Base-by-base conservation (phyloP, 768 basidiomycete species). In the Trametes villosa region DNA sequence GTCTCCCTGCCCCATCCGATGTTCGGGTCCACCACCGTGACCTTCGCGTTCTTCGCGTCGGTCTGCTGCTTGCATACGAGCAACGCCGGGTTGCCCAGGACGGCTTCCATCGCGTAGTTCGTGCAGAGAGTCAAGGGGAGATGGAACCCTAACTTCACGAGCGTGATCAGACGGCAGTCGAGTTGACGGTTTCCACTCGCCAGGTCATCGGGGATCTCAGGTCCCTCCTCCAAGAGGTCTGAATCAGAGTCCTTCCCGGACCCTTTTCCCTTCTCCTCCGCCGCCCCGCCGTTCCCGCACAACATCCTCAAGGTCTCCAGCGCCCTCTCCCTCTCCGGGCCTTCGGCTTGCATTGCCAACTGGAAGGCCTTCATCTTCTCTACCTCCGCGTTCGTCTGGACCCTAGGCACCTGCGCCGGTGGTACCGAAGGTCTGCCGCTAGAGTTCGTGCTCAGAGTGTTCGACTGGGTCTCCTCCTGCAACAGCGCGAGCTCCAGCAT, bases 61-160 rank as follows among this genome's bases (percentile, higher is more conserved):
- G 2, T 22, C 26, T 36, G 38, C 6, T 52, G 15, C 51, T 42
- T 53, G 24, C 13, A n/a, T 6, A 38, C 15, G 12, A 44, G 41
- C 3, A 29, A 9, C 3, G 49, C 9, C 18, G 42, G 53, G 17
- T 42, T 30, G 12, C 15, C 9, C 7, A 13, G 22, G 4, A 59
- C 51, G n/a, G 30, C 42, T 13, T 41, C 45, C n/a, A 59, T 33
- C 11, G 58, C 58, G 9, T 36, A 41, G 26, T 26, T 44, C 3
- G 58, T 59, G 34, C 49, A 59, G 2, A 59, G 31, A 1, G 49
- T 52, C 9, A 59, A 41, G 6, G 58, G 58, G 11, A 59, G 26
- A 20, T 59, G 58, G 31, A 59, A 59, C 4, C 58, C 57, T 9
- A 48, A 17, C 27, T 17, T 38, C 11, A 58, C 13, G 8, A 50